Evolutionary conservation across 768 basidiomycete genomes (phyloP).

Genomic region (Phanerochaete carnosa): DNA sequence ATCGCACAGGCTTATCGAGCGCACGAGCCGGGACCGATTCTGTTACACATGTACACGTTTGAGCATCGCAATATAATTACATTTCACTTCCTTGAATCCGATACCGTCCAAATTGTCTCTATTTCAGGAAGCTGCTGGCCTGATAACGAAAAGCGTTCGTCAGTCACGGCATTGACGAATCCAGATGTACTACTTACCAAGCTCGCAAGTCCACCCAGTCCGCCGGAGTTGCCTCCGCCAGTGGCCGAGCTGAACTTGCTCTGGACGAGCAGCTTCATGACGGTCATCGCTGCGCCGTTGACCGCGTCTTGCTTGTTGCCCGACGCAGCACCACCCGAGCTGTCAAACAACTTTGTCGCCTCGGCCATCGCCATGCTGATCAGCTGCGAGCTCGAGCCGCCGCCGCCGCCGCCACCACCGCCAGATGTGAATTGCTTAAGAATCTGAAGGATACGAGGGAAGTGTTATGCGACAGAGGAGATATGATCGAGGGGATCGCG

Average conservation of each 20-base stretch:
- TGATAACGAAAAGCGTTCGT: slow-evolving; percentile 3
- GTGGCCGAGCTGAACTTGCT: slow-evolving; percentile 51
- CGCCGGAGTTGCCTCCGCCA: slow-evolving; percentile 62
- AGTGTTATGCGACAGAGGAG: background rate
- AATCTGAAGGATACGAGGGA: slow-evolving; percentile 35
- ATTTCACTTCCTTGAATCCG: background rate
- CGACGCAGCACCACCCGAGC: slow-evolving; percentile 57
- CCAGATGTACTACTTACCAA: slow-evolving; percentile 43
- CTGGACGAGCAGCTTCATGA: slow-evolving; percentile 79
- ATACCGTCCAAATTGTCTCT: background rate
- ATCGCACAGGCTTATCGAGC: too few species aligned
- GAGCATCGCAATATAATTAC: background rate
- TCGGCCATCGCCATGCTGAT: slow-evolving; percentile 88
- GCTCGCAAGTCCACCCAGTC: slow-evolving; percentile 55
- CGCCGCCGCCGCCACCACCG: slow-evolving; percentile 31
- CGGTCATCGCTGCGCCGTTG: slow-evolving; percentile 80
- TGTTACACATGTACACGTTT: background rate
- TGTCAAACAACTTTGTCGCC: slow-evolving; percentile 71
- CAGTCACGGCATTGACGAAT: background rate
- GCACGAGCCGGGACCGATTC: too few species aligned
- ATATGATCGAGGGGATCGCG: slow-evolving; percentile 6
- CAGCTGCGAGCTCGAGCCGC: slow-evolving; percentile 56
- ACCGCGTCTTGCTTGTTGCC: slow-evolving; percentile 82
- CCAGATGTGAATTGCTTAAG: slow-evolving; percentile 69
- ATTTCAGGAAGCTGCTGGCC: slow-evolving; percentile 30